Evolutionary conservation across 106 monocot species (phyloP).

Genomic region (Gastrodia elata): DNA sequence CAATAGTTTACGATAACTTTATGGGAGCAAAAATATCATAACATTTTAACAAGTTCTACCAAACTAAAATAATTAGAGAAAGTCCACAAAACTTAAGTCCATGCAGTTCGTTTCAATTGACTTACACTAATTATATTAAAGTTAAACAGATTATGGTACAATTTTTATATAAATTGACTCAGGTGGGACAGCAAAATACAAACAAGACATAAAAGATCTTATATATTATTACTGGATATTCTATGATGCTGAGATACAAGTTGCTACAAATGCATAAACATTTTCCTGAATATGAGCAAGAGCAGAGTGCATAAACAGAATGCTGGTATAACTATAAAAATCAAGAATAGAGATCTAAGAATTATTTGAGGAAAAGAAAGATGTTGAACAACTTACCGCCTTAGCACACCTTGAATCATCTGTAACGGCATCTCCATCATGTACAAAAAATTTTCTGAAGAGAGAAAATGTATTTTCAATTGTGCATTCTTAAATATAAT

Average conservation of each 20-base stretch:
- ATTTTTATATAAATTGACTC: no score
- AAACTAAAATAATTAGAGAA: no score
- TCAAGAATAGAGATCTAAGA: not conserved
- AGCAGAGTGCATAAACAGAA: not conserved
- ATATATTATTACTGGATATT: not conserved
- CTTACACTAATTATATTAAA: no score
- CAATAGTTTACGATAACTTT: not conserved
- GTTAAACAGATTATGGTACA: no score
- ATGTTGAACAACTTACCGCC: constrained; percentile 34
- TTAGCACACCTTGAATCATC: constrained; percentile 49
- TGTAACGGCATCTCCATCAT: constrained; percentile 32
- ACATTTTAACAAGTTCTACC: not conserved
- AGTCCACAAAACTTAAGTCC: no score
- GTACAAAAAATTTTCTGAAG: constrained; percentile 51
- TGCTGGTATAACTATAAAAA: not conserved
- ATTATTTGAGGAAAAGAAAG: not conserved
- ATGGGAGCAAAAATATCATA: not conserved
- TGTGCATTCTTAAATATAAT: not conserved
- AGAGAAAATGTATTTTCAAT: not conserved
- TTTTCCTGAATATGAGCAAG: not conserved
- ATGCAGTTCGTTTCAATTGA: no score
- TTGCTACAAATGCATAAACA: not conserved
- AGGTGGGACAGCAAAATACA: not conserved
- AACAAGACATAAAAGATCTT: not conserved
- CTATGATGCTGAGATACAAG: not conserved